phyloP scores from a whole-genome alignment of 1,139 yeast species.

The Blastobotrys arbuscula region DNA sequence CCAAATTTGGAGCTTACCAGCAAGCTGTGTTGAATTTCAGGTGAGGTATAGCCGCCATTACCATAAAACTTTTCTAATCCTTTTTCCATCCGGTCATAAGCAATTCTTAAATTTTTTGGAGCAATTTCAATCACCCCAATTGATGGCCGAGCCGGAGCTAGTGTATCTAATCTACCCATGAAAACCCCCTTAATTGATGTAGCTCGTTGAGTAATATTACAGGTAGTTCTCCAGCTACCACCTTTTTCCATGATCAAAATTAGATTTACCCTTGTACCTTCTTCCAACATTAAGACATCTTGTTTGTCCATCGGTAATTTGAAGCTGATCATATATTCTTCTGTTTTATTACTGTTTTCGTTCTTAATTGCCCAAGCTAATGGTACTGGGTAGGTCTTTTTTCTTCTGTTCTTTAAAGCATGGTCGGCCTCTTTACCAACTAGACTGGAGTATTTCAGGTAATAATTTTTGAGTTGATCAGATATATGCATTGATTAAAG shows the following conservation, averaged over 20 bases:
- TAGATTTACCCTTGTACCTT: neutral
- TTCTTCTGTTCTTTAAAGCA: neutral
- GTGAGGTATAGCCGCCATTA: too few species aligned
- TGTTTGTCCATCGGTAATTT: neutral
- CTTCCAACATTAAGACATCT: neutral
- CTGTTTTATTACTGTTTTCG: neutral
- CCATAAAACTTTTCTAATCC: neutral
- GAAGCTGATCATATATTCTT: neutral
- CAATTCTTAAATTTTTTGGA: neutral
- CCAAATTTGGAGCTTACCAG: too few species aligned
- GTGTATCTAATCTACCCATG: neutral
- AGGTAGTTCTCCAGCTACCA: neutral
- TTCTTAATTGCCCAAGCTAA: neutral
- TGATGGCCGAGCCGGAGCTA: neutral
- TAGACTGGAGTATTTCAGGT: neutral
- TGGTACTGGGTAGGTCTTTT: neutral
- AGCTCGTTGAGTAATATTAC: neutral
- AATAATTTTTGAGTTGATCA: too few species aligned
- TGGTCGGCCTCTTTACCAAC: neutral
- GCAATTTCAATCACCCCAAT: neutral
- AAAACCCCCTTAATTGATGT: neutral
- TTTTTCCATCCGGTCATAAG: conserved; percentile 1
- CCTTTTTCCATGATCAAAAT: neutral
- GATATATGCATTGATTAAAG: too few species aligned
- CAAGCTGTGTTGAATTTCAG: too few species aligned